Conservation (phyloP, 2,329 filamentous ascomycete genomes). For the Diaporthe aspalathi region DNA sequence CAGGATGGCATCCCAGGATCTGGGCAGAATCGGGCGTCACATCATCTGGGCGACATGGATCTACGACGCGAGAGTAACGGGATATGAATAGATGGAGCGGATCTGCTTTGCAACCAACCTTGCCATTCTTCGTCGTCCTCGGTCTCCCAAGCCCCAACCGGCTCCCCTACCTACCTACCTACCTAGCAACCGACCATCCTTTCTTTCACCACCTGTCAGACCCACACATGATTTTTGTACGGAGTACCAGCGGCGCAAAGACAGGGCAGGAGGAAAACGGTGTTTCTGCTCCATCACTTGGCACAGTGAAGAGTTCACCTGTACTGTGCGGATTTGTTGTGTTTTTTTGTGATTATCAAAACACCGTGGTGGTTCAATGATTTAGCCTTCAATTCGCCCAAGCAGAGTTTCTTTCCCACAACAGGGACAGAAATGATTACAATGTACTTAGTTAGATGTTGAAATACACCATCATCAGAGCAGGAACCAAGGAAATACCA, state of each 20-base stretch:
- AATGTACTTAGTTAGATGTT: constrained; percentile 31
- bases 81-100: constrained; percentile 29
- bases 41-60: constrained; percentile 22
- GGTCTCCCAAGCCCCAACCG: not conserved
- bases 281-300: constrained; percentile 26
- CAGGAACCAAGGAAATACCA: not conserved
- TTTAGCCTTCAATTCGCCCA: constrained; percentile 26
- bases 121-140: constrained; percentile 3
- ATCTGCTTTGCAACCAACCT: constrained; percentile 20
- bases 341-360: not conserved
- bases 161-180: constrained; percentile 25
- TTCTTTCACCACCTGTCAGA: constrained; percentile 3
- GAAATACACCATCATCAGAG: constrained; percentile 28
- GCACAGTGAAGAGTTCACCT: constrained; percentile 32
- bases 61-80: constrained; percentile 28
- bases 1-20: constrained; percentile 18
- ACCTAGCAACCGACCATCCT: constrained; percentile 14
- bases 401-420: not conserved
- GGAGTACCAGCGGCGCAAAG: constrained; percentile 31
- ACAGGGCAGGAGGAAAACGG: constrained; percentile 30
- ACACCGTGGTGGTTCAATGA: not conserved
- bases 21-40: constrained; percentile 23
- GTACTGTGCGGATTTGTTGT: constrained; percentile 9
- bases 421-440: constrained; percentile 1
- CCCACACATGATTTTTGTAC: not conserved